Evolutionary conservation across 1,284 basidiomycete species (phyloP), one percentile per base, ranked within the genome.

Genomic region (Sporisorium iseilematis-ciliati): DNA sequence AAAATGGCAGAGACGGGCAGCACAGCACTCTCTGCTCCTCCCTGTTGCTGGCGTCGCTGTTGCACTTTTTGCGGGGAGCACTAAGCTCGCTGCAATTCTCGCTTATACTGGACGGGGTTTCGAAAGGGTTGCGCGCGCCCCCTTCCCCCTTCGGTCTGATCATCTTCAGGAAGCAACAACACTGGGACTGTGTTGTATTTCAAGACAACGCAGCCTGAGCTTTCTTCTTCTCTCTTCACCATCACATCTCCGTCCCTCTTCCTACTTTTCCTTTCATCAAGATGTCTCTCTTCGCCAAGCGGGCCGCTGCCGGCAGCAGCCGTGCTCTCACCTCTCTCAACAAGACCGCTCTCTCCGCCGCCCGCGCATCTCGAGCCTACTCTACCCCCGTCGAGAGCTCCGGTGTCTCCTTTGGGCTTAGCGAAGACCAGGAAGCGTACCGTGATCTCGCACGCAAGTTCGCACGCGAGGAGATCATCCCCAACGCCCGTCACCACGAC

Each of bases 371-470:
- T 41, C 68, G 73, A 14, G 38, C 56, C 33, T 75, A 67, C 61
- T 71, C 73, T 10, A 71, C 61, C 7, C 68, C 68, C 45, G 68
- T 56, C 23, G 64, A 75, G 58, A 58, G 57, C 65, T 18, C 45
- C 41, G 73, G 73, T n/a, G 62, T 76, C 25, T 72, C 69, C 14
- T 86, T 86, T 46, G 79, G 75, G 18, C 77, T 86, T 45, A 82
- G 71, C 62, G 85, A 86, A 60, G 85, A 86, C 53, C 85, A 86
- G 67, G 84, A 84, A 46, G 82, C 81, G 1, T 85, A 85, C 69
- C 83, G 82, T 62, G 88, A 89, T 18, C 85, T 89, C 4, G 88
- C 88, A 0, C 79, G 85, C 49, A 81, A 81, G 59, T 89, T 89
- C 67, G 84, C 87, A 0, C 80, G 83, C 14, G 88, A 89, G 52